Evolutionary conservation across 106 monocot species (phyloP), one percentile per base, ranked within the genome.

Genomic region (Dioscorea dumetorum): DNA sequence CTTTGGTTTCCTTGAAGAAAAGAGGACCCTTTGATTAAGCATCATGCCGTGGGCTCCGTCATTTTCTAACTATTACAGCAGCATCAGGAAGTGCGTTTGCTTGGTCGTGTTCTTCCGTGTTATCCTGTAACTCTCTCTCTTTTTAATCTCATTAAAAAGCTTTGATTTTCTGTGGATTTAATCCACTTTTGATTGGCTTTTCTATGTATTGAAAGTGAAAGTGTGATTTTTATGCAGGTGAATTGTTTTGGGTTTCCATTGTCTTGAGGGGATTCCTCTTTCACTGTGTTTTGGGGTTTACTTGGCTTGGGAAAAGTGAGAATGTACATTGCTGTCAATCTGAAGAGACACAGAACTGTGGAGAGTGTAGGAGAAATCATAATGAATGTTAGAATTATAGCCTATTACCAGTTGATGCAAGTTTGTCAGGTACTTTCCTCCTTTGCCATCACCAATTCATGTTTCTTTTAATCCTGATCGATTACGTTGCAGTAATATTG

Each of bases 351-450:
- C 41, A 68, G 71, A 61, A 70, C 62, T 49, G 58, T 77, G 60
- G 66, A 82, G 67, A 58, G 70, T 31, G 67, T 78, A 16, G 79
- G 84, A 57, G 68, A 58, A 48, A 77, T 70, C 34, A 81, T 70
- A 66, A 87, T 87, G 87, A 75, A 78, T 41, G 71, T 87, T 75
- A 75, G 80, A 67, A 74, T 78, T 54, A 73, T 80, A 16, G 78
- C 80, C 12, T 81, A 69, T 66, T 74, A 78, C 66, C 84, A 78
- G 54, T 64, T 81, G 78, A 81, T 78, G 74, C 80, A 80, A 76
- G 50, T 78, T 59, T 88, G 85, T 50, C 83, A 85, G 85, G 90
- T 86, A 68, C 61, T 18, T 70, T 31, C 58, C 57, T 32, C 5
- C 28, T 33, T 15, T 62, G 18, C 4, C 3, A 54, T 54, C 54